A percentile compares a stretch with the other conserved stretches of the same genome.
Evolutionary conservation across 2,329 filamentous ascomycete genomes (phyloP).

Genomic region (Verticillium nubilum): DNA sequence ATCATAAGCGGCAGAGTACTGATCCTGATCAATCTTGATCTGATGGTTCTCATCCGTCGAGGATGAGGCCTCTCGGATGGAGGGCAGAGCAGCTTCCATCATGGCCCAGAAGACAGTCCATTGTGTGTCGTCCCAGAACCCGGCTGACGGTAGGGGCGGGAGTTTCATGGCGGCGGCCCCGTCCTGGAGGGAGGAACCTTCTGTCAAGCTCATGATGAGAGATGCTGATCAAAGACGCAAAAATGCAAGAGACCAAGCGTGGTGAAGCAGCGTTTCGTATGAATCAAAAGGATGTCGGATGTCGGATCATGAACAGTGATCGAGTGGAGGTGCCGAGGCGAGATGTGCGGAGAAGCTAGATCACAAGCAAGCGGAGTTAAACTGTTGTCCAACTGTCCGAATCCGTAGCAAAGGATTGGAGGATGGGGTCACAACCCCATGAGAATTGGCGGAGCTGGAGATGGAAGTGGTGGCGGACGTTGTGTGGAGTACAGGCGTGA

Average conservation of each 20-base stretch:
- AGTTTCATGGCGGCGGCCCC: slow-evolving; percentile 4
- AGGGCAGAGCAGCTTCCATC: slow-evolving; percentile 55
- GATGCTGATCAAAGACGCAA: neutral
- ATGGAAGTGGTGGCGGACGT: neutral
- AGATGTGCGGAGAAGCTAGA: neutral
- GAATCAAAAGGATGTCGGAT: neutral
- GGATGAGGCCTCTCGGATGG: slow-evolving; percentile 40
- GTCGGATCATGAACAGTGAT: neutral
- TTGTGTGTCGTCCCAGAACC: slow-evolving; percentile 40
- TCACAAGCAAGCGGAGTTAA: neutral
- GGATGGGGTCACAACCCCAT: neutral
- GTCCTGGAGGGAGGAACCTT: neutral
- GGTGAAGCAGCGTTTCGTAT: neutral
- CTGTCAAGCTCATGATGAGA: neutral
- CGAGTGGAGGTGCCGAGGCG: neutral
- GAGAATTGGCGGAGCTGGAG: neutral
- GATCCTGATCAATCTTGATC: slow-evolving; percentile 40
- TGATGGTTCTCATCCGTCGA: slow-evolving; percentile 32
- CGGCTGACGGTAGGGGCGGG: slow-evolving; percentile 14
- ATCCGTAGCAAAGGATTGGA: neutral
- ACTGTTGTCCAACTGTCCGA: neutral
- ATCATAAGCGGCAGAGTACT: slow-evolving; percentile 42
- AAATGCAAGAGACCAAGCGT: neutral
- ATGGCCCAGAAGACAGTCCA: slow-evolving; percentile 51
- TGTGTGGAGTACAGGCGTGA: neutral